Conservation (phyloP, 2,329 filamentous ascomycete species). For the Ceratocystiopsis sp. region DNA sequence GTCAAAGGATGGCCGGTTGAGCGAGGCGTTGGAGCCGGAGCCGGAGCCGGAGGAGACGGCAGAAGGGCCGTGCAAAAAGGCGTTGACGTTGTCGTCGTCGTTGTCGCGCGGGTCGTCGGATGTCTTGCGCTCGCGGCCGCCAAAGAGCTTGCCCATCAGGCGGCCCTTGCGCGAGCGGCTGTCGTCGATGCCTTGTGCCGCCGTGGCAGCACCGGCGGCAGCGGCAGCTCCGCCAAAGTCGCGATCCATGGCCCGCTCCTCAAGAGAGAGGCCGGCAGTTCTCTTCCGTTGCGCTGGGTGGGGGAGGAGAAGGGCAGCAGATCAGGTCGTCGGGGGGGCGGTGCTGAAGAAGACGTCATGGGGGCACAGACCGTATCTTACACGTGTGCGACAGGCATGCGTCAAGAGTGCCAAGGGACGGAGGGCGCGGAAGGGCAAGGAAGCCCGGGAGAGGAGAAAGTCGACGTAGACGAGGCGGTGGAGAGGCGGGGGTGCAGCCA, state of each 20-base stretch:
- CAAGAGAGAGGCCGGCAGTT: too few species aligned
- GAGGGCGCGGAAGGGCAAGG: too few species aligned
- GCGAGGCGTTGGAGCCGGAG: background rate
- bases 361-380: too few species aligned
- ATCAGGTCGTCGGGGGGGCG: too few species aligned
- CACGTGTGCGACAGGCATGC: too few species aligned
- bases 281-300: too few species aligned
- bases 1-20: conserved; percentile 28
- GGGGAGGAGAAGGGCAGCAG: too few species aligned
- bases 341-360: too few species aligned
- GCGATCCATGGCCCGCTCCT: conserved; percentile 6
- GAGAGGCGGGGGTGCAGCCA: too few species aligned
- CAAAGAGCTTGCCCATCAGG: conserved; percentile 47
- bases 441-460: too few species aligned
- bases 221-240: conserved; percentile 3
- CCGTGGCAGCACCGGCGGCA: background rate
- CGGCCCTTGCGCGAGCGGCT: conserved; percentile 29
- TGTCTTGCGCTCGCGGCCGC: conserved; percentile 20
- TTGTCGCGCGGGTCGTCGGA: conserved; percentile 19
- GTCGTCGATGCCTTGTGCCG: conserved; percentile 5
- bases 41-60: background rate
- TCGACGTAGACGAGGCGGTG: too few species aligned
- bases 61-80: conserved; percentile 38
- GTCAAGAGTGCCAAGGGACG: too few species aligned
- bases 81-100: conserved; percentile 30